These are phyloP conservation scores for Fusarium papillatum DNA, from an alignment of 2,329 filamentous ascomycete genomes.

Conservation along the genomic window DNA sequence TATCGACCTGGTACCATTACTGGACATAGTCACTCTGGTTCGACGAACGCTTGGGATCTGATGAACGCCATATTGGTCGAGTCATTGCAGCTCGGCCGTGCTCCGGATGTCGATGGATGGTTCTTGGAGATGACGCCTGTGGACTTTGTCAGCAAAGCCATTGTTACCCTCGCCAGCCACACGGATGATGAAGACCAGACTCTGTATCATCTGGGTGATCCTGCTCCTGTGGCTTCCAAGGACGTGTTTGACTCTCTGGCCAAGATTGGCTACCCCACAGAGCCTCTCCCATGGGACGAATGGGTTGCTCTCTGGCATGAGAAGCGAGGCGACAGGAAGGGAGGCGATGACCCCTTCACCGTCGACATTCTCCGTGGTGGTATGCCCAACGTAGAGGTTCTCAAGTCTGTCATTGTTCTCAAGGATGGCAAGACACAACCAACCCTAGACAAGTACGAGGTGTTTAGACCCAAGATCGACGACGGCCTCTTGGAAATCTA, in stretches of 20 bases:
- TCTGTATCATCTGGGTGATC: conserved; percentile 82
- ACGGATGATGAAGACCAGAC: conserved; percentile 71
- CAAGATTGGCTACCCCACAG: conserved; percentile 78
- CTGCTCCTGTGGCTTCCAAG: conserved; percentile 76
- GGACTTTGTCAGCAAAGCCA: conserved; percentile 83
- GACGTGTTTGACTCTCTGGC: conserved; percentile 74
- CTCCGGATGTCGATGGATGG: conserved; percentile 81
- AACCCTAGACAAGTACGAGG: conserved; percentile 62
- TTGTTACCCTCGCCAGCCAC: conserved; percentile 78
- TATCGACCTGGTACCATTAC: conserved; percentile 84
- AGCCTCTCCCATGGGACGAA: conserved; percentile 76
- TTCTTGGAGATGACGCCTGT: conserved; percentile 88
- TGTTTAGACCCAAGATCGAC: conserved; percentile 79
- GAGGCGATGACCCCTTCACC: conserved; percentile 80
- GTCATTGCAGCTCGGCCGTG: conserved; percentile 79
- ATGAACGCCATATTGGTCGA: conserved; percentile 83
- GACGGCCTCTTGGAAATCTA: conserved; percentile 81
- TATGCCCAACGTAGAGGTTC: conserved; percentile 82
- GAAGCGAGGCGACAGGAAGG: conserved; percentile 73
- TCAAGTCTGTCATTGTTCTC: conserved; percentile 79
- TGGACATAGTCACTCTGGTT: conserved; percentile 81
- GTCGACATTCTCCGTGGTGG: conserved; percentile 84
- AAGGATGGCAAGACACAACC: conserved; percentile 78
- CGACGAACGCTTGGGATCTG: conserved; percentile 84
- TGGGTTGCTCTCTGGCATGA: conserved; percentile 83